Percentiles rank a stretch among this genome's conserved stretches.
phyloP scores from a whole-genome alignment of 2,329 filamentous ascomycete species.

The Fusarium compactum region DNA sequence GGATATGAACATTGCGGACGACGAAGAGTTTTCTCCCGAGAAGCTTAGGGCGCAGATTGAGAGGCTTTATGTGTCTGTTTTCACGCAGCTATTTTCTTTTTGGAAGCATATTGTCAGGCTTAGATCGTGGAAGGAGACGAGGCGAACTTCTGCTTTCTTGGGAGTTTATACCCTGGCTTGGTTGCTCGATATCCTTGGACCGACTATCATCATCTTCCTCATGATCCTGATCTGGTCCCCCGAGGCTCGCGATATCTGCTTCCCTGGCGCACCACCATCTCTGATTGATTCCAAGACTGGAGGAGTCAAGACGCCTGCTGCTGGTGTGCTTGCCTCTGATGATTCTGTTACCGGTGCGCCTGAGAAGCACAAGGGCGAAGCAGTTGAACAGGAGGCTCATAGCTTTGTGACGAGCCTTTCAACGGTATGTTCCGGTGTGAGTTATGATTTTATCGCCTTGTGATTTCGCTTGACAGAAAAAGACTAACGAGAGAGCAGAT shows the following conservation, averaged over 20 bases:
- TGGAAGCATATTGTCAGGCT: conserved; percentile 82
- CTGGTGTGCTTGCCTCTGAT: conserved; percentile 80
- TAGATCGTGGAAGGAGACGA: conserved; percentile 81
- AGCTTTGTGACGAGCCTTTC: conserved; percentile 81
- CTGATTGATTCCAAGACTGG: conserved; percentile 77
- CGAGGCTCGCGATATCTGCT: conserved; percentile 70
- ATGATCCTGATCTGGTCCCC: conserved; percentile 76
- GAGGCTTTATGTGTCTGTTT: conserved; percentile 83
- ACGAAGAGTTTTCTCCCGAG: conserved; percentile 87
- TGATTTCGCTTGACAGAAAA: neutral
- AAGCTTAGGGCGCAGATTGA: conserved; percentile 84
- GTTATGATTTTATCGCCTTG: conserved; percentile 8
- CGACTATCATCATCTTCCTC: conserved; percentile 68
- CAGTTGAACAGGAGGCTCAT: conserved; percentile 83
- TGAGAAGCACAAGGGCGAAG: conserved; percentile 85
- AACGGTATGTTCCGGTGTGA: conserved; percentile 53
- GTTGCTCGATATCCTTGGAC: conserved; percentile 77
- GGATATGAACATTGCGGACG: conserved; percentile 83
- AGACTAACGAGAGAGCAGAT: conserved; percentile 57
- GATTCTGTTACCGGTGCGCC: conserved; percentile 85
- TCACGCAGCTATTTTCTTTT: conserved; percentile 73
- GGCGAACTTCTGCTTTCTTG: conserved; percentile 74
- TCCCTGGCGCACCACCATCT: conserved; percentile 82
- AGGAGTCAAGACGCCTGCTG: conserved; percentile 80
- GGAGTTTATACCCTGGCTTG: conserved; percentile 72